Conservation (phyloP, 1,284 basidiomycete species). For the Schizophyllum commune region DNA sequence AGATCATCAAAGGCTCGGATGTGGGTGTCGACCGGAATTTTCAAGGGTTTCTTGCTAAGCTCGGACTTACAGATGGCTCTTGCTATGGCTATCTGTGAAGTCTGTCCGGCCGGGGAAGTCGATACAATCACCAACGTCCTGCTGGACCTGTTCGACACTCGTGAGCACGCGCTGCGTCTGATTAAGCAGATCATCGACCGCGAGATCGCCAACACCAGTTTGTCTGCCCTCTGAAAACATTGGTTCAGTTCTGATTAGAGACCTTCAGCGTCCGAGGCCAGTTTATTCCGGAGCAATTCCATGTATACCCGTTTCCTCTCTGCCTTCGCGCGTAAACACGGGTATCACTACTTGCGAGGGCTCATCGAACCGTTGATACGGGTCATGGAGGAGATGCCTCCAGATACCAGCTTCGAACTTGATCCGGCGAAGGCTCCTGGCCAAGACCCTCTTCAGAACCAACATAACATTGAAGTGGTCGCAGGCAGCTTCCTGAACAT, state of each 20-base stretch:
- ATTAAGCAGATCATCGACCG: constrained; percentile 81
- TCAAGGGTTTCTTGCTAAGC: constrained; percentile 3
- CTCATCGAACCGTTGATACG: constrained; percentile 73
- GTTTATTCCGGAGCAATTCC: constrained; percentile 81
- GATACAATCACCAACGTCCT: constrained; percentile 84
- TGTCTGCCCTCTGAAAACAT: constrained; percentile 7
- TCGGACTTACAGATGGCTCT: constrained; percentile 50
- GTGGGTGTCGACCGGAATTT: constrained; percentile 32
- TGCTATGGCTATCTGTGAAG: constrained; percentile 80
- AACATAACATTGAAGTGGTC: constrained; percentile 65
- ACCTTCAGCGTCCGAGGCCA: constrained; percentile 66
- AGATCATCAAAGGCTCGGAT: constrained; percentile 71
- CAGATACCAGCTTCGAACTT: constrained; percentile 72
- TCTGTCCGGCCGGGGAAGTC: constrained; percentile 70
- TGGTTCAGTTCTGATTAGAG: constrained; percentile 4
- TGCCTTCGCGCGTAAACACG: constrained; percentile 78
- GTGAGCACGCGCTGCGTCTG: constrained; percentile 63
- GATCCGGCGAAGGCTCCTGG: constrained; percentile 61
- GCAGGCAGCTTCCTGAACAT: constrained; percentile 73
- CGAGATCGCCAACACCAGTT: constrained; percentile 75
- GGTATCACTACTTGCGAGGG: constrained; percentile 80
- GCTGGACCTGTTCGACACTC: constrained; percentile 79
- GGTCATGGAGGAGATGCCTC: constrained; percentile 64
- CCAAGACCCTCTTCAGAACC: constrained; percentile 64
- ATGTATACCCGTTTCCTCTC: constrained; percentile 81